Evolutionary conservation across 2,329 filamentous ascomycete species (phyloP), one percentile per base, ranked within the genome.

Genomic region (Chrysoporthe deuterocubensis): DNA sequence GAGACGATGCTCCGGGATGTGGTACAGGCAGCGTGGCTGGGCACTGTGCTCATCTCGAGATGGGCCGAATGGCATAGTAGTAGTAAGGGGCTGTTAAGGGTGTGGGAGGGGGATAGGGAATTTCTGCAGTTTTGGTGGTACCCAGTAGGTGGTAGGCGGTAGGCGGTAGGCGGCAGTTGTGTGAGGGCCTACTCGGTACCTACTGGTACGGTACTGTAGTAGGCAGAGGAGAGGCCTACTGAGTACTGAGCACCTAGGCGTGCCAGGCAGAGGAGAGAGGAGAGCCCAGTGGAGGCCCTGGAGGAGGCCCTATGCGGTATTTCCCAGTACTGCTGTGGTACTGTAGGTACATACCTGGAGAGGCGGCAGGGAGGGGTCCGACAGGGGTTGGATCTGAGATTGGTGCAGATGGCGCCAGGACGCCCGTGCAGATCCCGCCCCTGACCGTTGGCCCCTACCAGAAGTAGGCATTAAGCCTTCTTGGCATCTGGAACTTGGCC

Each of bases 1-100:
- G 50, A 54, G 50, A 14, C 26, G 50, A 54, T 54, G 50, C 50
- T 54, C 50, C 50, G 50, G 50, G 21, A 32, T 13, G 50, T 54
- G 21, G 50, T n/a, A 13, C 4, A 56, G 13, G 18, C 7, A 18
- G 18, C 18, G 34, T 57, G 54, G 54, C 54, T 40, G 34, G 34
- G 54, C 54, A 40, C 40, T 40, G 34, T n/a, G 14, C 9, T 57
- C 54, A 57, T 57, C 40, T 57, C 54, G 13, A 37, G 14, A 57
- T 57, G 32, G 54, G 34, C 54, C 54, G 54, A 57, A 57, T 57
- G 40, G 34, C 9, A 13, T 57, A 57, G 34, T 21, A 13, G 21
- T 52, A 13, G 32, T 21, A 26, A 26, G 26, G 26, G 13, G 18
- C 11, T 46, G 44, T 40, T 6, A 40, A 40, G 37, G 37, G 37